phyloP scores from a whole-genome alignment of 192 early-diverging fungal genomes.

The Funneliformis geosporum region DNA sequence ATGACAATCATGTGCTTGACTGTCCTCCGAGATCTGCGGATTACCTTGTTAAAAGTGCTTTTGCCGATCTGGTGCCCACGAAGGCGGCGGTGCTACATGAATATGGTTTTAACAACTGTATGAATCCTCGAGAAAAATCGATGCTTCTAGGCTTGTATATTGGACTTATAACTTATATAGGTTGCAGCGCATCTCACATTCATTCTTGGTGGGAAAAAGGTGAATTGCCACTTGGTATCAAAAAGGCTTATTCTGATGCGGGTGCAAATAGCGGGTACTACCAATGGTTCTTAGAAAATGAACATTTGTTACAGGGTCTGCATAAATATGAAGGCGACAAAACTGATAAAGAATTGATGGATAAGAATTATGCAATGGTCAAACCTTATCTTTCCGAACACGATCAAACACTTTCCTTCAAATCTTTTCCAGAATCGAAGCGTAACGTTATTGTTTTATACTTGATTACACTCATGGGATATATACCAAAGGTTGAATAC shows the following conservation, averaged over 20 bases:
- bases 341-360: background rate
- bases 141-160: no score
- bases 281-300: constrained; percentile 10
- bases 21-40: no score
- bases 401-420: background rate
- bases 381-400: constrained; percentile 20
- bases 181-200: background rate
- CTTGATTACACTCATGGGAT: background rate
- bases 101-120: no score
- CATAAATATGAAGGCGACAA: constrained; percentile 13
- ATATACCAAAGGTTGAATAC: background rate
- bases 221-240: background rate
- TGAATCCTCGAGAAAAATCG: no score
- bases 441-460: background rate
- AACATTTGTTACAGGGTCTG: constrained; percentile 1
- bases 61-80: no score
- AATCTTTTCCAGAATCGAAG: constrained; percentile 9
- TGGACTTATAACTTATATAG: no score
- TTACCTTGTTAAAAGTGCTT: no score
- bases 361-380: background rate
- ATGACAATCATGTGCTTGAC: no score
- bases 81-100: no score
- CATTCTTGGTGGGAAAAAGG: constrained; percentile 22
- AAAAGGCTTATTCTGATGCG: constrained; percentile 1
- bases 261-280: constrained; percentile 5